These are phyloP conservation scores for Nadsonia starkeyi-henricii DNA, from an alignment of 1,139 yeast genomes.

Conservation along the genomic window DNA sequence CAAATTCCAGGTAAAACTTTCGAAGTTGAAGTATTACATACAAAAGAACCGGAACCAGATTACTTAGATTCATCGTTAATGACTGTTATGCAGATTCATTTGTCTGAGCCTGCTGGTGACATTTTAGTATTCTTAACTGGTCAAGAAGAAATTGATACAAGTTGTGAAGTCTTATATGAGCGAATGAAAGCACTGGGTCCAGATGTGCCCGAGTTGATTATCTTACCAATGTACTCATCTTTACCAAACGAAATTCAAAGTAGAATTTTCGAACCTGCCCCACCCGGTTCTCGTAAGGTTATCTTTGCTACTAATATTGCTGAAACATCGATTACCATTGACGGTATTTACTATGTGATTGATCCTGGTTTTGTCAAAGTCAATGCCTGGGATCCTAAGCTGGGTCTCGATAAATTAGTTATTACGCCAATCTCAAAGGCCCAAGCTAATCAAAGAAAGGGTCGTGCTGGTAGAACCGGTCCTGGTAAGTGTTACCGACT, in stretches of 20 bases:
- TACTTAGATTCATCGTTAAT: slow-evolving; percentile 72
- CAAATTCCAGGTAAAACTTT: slow-evolving; percentile 80
- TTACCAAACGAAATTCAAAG: slow-evolving; percentile 65
- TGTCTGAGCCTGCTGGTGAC: slow-evolving; percentile 67
- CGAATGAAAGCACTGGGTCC: slow-evolving; percentile 55
- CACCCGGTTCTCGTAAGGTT: slow-evolving; percentile 54
- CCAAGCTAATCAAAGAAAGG: slow-evolving; percentile 70
- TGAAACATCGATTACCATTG: slow-evolving; percentile 69
- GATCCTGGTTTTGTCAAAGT: slow-evolving; percentile 76
- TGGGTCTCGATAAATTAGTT: slow-evolving; percentile 67
- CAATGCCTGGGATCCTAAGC: slow-evolving; percentile 59
- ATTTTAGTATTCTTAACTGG: slow-evolving; percentile 79
- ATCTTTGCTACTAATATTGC: slow-evolving; percentile 73
- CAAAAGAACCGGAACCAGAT: slow-evolving; percentile 73
- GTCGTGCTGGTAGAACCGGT: slow-evolving; percentile 80
- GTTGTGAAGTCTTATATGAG: slow-evolving; percentile 61
- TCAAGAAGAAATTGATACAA: slow-evolving; percentile 84
- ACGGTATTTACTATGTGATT: slow-evolving; percentile 61
- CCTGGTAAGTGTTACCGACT: slow-evolving; percentile 70
- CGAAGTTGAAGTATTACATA: slow-evolving; percentile 71
- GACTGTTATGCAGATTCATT: slow-evolving; percentile 69
- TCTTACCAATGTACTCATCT: slow-evolving; percentile 79
- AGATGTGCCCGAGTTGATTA: slow-evolving; percentile 48
- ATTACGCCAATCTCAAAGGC: slow-evolving; percentile 70
- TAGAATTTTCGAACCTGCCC: slow-evolving; percentile 61